Evolutionary conservation across 768 basidiomycete species (phyloP), one percentile per base, ranked within the genome.

Genomic region (Tephrocybe sp.): DNA sequence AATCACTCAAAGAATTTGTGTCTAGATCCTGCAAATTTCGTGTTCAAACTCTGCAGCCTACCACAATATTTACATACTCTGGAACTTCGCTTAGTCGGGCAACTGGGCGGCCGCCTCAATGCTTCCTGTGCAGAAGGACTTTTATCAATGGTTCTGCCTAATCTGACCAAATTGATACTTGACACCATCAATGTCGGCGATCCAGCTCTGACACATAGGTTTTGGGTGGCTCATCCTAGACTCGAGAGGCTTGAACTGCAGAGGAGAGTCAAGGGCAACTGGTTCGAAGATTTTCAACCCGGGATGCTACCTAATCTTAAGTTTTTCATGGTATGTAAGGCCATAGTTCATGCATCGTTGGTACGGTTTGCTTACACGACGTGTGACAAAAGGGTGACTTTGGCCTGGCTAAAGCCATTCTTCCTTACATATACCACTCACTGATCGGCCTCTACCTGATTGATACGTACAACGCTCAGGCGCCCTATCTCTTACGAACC

Each of bases 161-260:
- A 48, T 39, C 47, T 48, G 19, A 22, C 13, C 18, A 41, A 23
- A 3, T 31, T 41, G 27, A 48, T 48, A 3, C 46, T 47, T 27
- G 46, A 47, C 19, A 15, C 19, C 27, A 39, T 47, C 29, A 34
- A 47, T 3, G 23, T 48, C 29, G 16, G 38, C 19, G 7, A 25
- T 8, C 23, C 37, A 40, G 29, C 22, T 25, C 13, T 41, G 23
- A 27, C 42, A 25, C 27, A n/a, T 2, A 15, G 46, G 25, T 46
- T 52, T 24, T 52, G 50, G 50, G 42, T 33, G 25, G 30, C 19
- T 4, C 50, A 52, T 29, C 29, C 25, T 16, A 16, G 21, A 16
- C 21, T 52, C n/a, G 50, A 52, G 29, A 46, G 50, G 40, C 34
- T 52, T 30, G 50, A 52, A 30, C 38, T 46, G 18, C 39, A 38